Percentiles rank a stretch among this genome's conserved stretches.
phyloP scores from a whole-genome alignment of 495 filamentous ascomycete genomes.

The Penicillium paradoxum region DNA sequence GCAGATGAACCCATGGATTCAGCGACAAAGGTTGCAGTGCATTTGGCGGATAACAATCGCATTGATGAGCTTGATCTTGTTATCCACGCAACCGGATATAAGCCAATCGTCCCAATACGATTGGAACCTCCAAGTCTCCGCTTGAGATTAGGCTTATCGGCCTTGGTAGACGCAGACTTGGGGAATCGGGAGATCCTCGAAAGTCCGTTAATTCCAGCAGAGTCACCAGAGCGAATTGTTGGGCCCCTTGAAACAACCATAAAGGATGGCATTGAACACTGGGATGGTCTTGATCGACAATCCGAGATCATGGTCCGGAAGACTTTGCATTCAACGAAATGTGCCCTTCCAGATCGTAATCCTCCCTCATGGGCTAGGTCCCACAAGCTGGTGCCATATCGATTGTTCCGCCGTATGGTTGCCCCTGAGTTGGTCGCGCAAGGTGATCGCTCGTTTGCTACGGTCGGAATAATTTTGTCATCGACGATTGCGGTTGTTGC shows the following conservation, averaged over 20 bases:
- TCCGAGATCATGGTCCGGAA: slow-evolving; percentile 6
- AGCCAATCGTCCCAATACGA: slow-evolving; percentile 58
- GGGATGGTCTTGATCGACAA: slow-evolving; percentile 16
- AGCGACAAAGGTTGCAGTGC: neutral
- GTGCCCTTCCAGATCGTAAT: slow-evolving; percentile 5
- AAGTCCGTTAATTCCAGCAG: neutral
- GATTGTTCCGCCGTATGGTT: slow-evolving; percentile 61
- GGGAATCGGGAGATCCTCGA: neutral
- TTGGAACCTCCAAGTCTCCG: slow-evolving; percentile 31
- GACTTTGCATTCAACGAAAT: slow-evolving; percentile 8
- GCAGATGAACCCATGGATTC: neutral
- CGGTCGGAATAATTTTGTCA: slow-evolving; percentile 52
- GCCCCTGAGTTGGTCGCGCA: slow-evolving; percentile 39
- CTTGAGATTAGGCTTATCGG: slow-evolving; percentile 16
- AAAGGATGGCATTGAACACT: slow-evolving; percentile 2
- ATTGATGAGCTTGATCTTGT: slow-evolving; percentile 41
- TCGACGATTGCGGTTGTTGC: slow-evolving; percentile 53
- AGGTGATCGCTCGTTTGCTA: slow-evolving; percentile 56
- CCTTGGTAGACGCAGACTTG: neutral
- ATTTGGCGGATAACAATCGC: slow-evolving; percentile 9
- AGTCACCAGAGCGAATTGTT: neutral
- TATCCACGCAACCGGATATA: slow-evolving; percentile 44
- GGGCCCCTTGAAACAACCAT: neutral
- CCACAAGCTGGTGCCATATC: slow-evolving; percentile 21
- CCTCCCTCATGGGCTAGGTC: slow-evolving; percentile 12